Conservation (phyloP, 495 filamentous ascomycete genomes). For the Cryomyces minteri region DNA sequence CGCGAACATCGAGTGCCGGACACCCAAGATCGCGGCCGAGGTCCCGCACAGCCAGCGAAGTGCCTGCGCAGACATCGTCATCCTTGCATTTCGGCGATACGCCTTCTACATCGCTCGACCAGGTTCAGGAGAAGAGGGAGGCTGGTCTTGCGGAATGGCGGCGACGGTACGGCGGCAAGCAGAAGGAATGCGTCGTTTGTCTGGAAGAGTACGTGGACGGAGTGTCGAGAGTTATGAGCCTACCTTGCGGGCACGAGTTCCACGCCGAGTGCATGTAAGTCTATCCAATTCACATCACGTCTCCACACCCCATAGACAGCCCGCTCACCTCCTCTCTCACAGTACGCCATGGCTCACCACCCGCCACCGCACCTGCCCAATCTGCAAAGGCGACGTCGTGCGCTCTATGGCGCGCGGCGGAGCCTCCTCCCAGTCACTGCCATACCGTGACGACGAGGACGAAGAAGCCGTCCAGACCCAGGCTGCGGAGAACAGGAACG, state of each 20-base stretch:
- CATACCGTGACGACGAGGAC: constrained; percentile 30
- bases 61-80: constrained; percentile 11
- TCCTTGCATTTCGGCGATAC: constrained; percentile 6
- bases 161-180: constrained; percentile 68
- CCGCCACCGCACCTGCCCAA: constrained; percentile 84
- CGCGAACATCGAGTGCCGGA: constrained; percentile 14
- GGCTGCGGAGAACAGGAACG: constrained; percentile 21
- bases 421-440: constrained; percentile 12
- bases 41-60: constrained; percentile 43
- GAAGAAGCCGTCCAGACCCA: constrained; percentile 25
- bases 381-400: constrained; percentile 95
- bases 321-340: constrained; percentile 6
- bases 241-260: constrained; percentile 98
- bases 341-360: constrained; percentile 98
- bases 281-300: neutral
- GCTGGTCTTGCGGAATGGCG: constrained; percentile 37
- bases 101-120: constrained; percentile 4
- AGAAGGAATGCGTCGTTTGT: constrained; percentile 94
- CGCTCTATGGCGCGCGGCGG: constrained; percentile 32
- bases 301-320: constrained; percentile 5
- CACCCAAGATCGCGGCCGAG: constrained; percentile 30
- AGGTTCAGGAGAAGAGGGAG: constrained; percentile 32
- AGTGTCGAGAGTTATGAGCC: constrained; percentile 84
- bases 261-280: constrained; percentile 98
- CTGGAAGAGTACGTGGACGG: constrained; percentile 94